Evolutionary conservation across 2,329 filamentous ascomycete genomes (phyloP), one percentile per base, ranked within the genome.

Genomic region (Cytospora leucostoma): DNA sequence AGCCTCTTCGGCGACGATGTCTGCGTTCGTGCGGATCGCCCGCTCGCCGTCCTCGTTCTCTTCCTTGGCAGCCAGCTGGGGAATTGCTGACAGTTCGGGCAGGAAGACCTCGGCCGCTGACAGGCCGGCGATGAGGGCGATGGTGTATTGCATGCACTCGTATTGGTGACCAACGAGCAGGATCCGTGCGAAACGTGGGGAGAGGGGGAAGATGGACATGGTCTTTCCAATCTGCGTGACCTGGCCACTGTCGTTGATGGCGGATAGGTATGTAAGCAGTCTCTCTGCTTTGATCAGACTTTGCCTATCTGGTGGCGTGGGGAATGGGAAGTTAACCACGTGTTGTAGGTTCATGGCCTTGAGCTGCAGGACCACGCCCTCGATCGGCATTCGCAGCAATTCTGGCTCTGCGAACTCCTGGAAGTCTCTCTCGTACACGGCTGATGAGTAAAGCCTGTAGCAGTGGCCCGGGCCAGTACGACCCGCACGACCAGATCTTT

Each of bases 401-500:
- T 99, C 95, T 0, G 95, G 94, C 32, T 93, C 88, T 0, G 91
- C 88, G 70, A 96, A 96, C 67, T 94, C 86, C 32, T 87, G 81
- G 68, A 99, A 97, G 69, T 96, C 93, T 63, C 92, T 84, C 76
- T 95, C 95, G 70, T 91, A 99, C 0, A 99, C 90, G 0, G 95
- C 95, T 13, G 93, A 97, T 0, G 93, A 97, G 76, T 97, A 99
- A 5, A 99, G 78, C 62, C 93, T 83, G 78, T 97, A 99, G 76
- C 94, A 98, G 76, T 99, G 96, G 8, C 95, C 95, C 1, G 95
- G 93, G 0, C 93, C 94, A 4, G 94, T 99, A 81, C 95, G 89
- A 67, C 96, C 95, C 63, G 95, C 95, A 83, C 95, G 92, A 77
- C 95, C 95, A 64, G 92, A 88, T 74, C 95, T 86, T 76, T 99